These are phyloP conservation scores for Globisporangium ultimum DNA, from an alignment of 352 stramenopile genomes.

Conservation along the genomic window DNA sequence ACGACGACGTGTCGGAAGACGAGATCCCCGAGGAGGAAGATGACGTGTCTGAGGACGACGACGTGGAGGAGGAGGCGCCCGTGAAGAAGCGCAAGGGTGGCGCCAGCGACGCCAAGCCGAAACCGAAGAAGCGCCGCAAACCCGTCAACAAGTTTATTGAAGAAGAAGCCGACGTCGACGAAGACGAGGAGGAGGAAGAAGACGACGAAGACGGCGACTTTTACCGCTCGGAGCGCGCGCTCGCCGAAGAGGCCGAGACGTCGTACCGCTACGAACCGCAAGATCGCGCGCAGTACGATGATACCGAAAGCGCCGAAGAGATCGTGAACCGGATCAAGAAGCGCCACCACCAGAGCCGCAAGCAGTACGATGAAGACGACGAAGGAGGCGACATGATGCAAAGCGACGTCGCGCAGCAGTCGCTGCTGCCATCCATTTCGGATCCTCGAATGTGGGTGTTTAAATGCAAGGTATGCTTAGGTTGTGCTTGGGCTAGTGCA, in stretches of 20 bases:
- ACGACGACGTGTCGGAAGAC: constrained; percentile 62
- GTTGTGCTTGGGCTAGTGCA: neutral
- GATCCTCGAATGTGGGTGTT: constrained; percentile 90
- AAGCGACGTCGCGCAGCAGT: constrained; percentile 86
- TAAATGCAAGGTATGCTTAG: constrained; percentile 74
- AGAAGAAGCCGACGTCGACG: constrained; percentile 84
- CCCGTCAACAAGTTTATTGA: constrained; percentile 89
- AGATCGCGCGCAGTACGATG: constrained; percentile 66
- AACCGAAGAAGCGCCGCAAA: constrained; percentile 83
- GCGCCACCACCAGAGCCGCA: constrained; percentile 81
- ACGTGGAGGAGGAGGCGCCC: constrained; percentile 27
- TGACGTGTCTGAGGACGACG: constrained; percentile 32
- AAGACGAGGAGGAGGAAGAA: constrained; percentile 85
- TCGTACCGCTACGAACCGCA: constrained; percentile 78
- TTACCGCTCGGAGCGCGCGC: constrained; percentile 68
- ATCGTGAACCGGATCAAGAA: constrained; percentile 89
- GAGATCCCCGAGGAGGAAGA: constrained; percentile 76
- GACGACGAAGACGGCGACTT: constrained; percentile 78
- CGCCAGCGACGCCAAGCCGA: constrained; percentile 47
- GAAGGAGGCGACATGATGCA: constrained; percentile 80
- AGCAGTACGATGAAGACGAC: constrained; percentile 83
- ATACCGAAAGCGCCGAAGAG: constrained; percentile 79
- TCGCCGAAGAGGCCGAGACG: constrained; percentile 75
- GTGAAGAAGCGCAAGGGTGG: constrained; percentile 76
- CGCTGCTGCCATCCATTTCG: constrained; percentile 84